Evolutionary conservation across 495 filamentous ascomycete species (phyloP), one percentile per base, ranked within the genome.

Genomic region (Lichenothelia convexa): DNA sequence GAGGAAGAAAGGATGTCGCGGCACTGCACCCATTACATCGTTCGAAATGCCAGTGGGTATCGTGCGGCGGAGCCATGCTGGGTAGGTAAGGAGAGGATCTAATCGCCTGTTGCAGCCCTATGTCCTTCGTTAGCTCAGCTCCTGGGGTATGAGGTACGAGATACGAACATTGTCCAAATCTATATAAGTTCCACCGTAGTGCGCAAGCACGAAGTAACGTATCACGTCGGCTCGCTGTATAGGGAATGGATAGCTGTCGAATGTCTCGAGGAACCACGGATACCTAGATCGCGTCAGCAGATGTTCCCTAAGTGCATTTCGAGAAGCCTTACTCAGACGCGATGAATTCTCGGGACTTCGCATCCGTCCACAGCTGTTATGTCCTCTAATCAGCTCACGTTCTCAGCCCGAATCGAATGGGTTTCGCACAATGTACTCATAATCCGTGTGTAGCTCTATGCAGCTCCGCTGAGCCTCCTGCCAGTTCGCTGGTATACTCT

Each of bases 191-290:
- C 84, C 84, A 34, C 84, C 84, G 48, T 73, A 91, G 48, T 80
- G 72, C 16, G 71, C 67, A 21, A 93, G 62, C n/a, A 89, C 62
- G 47, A 93, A 92, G 55, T 92, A 93, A 16, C 84, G 70, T 34
- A 91, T 85, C 2, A 81, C 67, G 49, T 93, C 84, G 24, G 84
- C 84, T 34, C 84, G 75, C 55, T 91, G 80, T 39, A 93, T 87
- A 5, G 75, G 71, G 49, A 77, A 82, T 18, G 62, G 65, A 57
- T 93, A 93, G 49, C 65, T 65, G 48, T 85, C 79, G 46, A 80
- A 93, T 1, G 80, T 85, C 19, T 71, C 70, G 21, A 87, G 64
- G 61, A 92, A 93, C 80, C 80, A 91, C 1, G 80, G 71, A 46
- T 93, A 89, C 56, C 85, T 59, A 12, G 31, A 18, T n/a, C n/a